A percentile compares a stretch with the other conserved stretches of the same genome.
Conservation (phyloP, 2,329 filamentous ascomycete genomes). For the Ramularia collo-cygni region DNA sequence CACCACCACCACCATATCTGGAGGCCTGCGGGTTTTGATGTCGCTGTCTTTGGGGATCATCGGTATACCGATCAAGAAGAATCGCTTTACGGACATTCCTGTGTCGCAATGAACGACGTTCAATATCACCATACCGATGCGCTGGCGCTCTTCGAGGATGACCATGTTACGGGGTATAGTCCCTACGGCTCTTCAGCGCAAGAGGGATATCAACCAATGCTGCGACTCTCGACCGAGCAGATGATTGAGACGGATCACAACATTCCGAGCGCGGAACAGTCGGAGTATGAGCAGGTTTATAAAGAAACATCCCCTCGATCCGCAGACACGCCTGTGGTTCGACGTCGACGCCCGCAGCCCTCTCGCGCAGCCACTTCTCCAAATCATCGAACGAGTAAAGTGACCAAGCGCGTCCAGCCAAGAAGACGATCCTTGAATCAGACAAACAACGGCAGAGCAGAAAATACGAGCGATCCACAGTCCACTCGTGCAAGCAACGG, state of each 20-base stretch:
- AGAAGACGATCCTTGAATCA: conserved; percentile 9
- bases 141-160: conserved; percentile 1
- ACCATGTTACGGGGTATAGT: conserved; percentile 1
- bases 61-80: background rate
- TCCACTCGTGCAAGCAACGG: conserved; percentile 2
- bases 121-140: conserved; percentile 18
- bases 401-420: conserved; percentile 13
- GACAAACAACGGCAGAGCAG: background rate
- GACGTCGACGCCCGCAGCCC: conserved; percentile 13
- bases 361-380: conserved; percentile 3
- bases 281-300: background rate
- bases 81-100: conserved; percentile 1
- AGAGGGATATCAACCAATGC: conserved; percentile 22
- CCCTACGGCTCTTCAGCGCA: conserved; percentile 11
- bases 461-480: background rate
- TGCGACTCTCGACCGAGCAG: too few species aligned
- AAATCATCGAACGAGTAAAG: conserved; percentile 3
- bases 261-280: conserved; percentile 2
- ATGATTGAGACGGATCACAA: background rate
- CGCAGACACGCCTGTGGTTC: conserved; percentile 11
- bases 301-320: too few species aligned
- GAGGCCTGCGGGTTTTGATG: background rate
- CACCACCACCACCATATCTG: background rate
- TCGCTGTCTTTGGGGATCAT: conserved; percentile 4
- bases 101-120: conserved; percentile 21